Conservation (phyloP, 2,329 filamentous ascomycete genomes). For the Aspergillus ruber region DNA sequence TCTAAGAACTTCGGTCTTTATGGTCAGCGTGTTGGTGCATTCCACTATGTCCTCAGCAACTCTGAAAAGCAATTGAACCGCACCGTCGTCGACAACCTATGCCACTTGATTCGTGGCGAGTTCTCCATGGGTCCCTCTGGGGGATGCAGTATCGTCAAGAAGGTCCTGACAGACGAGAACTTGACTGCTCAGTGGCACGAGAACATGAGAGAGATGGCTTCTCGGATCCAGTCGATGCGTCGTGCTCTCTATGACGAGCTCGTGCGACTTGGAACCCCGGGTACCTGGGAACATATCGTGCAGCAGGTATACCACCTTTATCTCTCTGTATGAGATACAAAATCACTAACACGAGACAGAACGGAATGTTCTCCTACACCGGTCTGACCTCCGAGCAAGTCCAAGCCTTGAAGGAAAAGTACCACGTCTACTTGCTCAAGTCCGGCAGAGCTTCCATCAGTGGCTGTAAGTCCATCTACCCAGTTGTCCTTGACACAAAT, state of each 20-base stretch:
- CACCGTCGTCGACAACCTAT: constrained; percentile 32
- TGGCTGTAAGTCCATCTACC: constrained; percentile 24
- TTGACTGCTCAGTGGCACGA: constrained; percentile 86
- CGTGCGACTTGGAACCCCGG: constrained; percentile 75
- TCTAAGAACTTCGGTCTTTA: constrained; percentile 73
- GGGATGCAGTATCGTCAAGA: constrained; percentile 76
- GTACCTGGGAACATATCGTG: constrained; percentile 95
- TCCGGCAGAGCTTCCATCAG: constrained; percentile 36
- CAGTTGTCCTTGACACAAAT: constrained; percentile 1
- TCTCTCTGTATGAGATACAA: background rate
- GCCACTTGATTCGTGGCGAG: constrained; percentile 34
- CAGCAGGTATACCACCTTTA: constrained; percentile 62
- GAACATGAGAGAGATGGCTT: constrained; percentile 84
- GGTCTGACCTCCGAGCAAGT: constrained; percentile 44
- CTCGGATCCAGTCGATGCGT: constrained; percentile 88
- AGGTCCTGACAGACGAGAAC: constrained; percentile 68
- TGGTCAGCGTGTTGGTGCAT: constrained; percentile 88
- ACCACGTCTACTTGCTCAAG: constrained; percentile 39
- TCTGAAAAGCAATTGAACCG: constrained; percentile 22
- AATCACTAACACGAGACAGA: constrained; percentile 13
- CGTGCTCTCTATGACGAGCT: constrained; percentile 70
- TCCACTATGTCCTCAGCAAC: constrained; percentile 56
- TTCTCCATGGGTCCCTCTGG: constrained; percentile 63
- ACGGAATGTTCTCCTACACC: constrained; percentile 87
- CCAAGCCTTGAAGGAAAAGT: constrained; percentile 33